These are phyloP conservation scores for Yarrowia yakushimensis DNA, from an alignment of 805 yeast genomes.

Conservation along the genomic window DNA sequence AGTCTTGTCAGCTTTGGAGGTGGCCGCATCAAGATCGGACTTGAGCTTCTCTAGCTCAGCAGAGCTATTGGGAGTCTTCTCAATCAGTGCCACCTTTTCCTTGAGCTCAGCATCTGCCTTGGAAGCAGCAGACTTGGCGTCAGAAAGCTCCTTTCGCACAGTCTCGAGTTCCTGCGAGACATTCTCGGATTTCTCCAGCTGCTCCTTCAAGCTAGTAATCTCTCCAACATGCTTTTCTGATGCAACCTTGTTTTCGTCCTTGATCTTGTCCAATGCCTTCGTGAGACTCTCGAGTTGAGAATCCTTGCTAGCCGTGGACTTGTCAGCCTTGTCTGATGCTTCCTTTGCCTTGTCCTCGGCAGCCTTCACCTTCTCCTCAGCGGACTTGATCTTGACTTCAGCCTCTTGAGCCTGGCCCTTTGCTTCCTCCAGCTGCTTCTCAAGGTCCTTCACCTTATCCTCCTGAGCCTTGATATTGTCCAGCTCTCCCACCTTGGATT, in stretches of 20 bases:
- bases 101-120: background rate
- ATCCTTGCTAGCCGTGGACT: background rate
- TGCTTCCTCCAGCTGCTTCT: background rate
- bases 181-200: background rate
- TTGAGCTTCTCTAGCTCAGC: constrained; percentile 3
- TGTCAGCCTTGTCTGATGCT: background rate
- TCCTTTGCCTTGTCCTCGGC: background rate
- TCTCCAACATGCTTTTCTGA: background rate
- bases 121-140: constrained; percentile 1
- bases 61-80: background rate
- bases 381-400: background rate
- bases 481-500: constrained; percentile 13
- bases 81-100: constrained; percentile 5
- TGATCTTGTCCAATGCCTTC: background rate
- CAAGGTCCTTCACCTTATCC: background rate
- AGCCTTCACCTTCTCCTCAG: background rate
- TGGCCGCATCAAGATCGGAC: background rate
- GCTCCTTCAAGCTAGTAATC: background rate
- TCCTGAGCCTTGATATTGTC: constrained; percentile 22
- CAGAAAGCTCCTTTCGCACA: constrained; percentile 11
- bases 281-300: background rate
- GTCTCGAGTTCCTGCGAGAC: background rate
- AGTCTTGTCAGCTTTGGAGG: background rate
- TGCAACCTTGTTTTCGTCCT: background rate
- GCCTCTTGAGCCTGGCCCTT: background rate